phyloP scores from a whole-genome alignment of 805 yeast species.

The Kodamaea lidongshanica region DNA sequence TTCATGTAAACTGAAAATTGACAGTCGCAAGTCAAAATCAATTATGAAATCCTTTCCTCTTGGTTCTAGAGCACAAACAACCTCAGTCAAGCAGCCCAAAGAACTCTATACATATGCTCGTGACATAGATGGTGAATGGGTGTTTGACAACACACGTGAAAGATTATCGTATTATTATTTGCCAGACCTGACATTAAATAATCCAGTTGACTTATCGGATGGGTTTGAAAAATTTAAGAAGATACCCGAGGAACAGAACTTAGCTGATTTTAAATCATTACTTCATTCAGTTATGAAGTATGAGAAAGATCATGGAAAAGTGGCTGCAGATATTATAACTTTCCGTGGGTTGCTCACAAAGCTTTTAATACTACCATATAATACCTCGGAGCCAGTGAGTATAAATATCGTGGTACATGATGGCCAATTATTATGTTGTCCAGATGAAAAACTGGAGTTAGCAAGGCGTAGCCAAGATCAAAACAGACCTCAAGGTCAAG shows the following conservation, averaged over 20 bases:
- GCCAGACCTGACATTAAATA: slow-evolving; percentile 65
- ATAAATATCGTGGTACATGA: slow-evolving; percentile 66
- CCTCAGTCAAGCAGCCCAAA: slow-evolving; percentile 78
- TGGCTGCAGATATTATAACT: slow-evolving; percentile 63
- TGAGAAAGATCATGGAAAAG: slow-evolving; percentile 48
- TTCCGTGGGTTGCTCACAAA: slow-evolving; percentile 82
- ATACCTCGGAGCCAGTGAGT: slow-evolving; percentile 49
- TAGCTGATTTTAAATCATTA: slow-evolving; percentile 53
- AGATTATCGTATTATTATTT: slow-evolving; percentile 66
- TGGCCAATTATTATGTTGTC: slow-evolving; percentile 63
- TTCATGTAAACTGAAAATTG: no score
- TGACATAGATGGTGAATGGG: slow-evolving; percentile 43
- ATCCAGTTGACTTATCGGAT: slow-evolving; percentile 51
- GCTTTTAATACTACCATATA: slow-evolving; percentile 62
- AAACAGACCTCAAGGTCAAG: slow-evolving; percentile 9
- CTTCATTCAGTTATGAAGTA: slow-evolving; percentile 48
- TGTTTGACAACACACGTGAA: slow-evolving; percentile 39
- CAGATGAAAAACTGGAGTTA: slow-evolving; percentile 37
- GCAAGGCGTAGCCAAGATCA: slow-evolving; percentile 21
- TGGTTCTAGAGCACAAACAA: slow-evolving; percentile 48
- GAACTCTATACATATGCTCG: slow-evolving; percentile 69
- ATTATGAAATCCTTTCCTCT: slow-evolving; percentile 36
- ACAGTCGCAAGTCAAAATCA: no score
- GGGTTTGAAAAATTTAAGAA: slow-evolving; percentile 58
- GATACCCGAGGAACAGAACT: slow-evolving; percentile 49